Conservation (phyloP, 2,329 filamentous ascomycete genomes). For the Botrytis medusae region DNA sequence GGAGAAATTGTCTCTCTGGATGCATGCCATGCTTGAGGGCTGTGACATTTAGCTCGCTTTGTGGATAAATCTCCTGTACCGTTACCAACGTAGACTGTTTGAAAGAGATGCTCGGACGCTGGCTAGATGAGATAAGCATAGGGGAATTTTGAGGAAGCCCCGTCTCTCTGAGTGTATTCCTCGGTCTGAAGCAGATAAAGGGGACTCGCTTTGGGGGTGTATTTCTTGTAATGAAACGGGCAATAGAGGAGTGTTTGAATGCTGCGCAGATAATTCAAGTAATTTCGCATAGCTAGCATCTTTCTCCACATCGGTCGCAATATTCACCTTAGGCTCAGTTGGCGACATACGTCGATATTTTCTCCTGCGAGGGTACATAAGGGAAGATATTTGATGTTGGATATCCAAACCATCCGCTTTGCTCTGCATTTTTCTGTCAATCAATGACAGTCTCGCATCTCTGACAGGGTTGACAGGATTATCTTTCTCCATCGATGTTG, state of each 20-base stretch:
- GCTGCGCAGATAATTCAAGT: not conserved
- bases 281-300: not conserved
- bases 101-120: not conserved
- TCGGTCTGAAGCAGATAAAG: not conserved
- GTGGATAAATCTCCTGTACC: not conserved
- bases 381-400: constrained; percentile 9
- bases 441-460: not conserved
- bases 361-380: not conserved
- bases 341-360: not conserved
- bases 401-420: constrained; percentile 2
- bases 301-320: not conserved
- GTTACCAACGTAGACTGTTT: not conserved
- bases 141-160: not conserved
- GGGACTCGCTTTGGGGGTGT: not conserved
- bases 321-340: not conserved
- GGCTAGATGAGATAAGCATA: not conserved
- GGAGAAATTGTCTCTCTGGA: not conserved
- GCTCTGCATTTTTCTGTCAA: not conserved
- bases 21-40: not conserved
- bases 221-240: not conserved
- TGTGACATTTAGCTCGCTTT: not conserved
- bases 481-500: no score
- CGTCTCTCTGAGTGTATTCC: not conserved
- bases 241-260: not conserved
- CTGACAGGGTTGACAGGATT: no score